phyloP scores from a whole-genome alignment of 2,329 filamentous ascomycete species.

The Colletotrichum plurivorum region DNA sequence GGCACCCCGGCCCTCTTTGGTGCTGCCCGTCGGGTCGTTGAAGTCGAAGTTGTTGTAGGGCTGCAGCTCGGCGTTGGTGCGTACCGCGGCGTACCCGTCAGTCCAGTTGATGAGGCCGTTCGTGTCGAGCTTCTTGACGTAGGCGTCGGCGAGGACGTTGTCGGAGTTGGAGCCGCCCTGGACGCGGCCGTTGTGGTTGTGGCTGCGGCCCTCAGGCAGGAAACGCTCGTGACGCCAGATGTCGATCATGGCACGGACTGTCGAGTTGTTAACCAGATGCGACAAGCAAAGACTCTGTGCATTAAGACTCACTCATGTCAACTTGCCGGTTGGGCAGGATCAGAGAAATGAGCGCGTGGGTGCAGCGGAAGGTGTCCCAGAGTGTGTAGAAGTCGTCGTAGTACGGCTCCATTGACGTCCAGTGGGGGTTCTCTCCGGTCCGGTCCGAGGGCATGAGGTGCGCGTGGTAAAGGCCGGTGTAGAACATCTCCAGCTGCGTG shows the following conservation, averaged over 20 bases:
- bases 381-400: conserved; percentile 73
- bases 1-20: conserved; percentile 70
- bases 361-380: conserved; percentile 70
- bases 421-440: conserved; percentile 71
- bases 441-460: conserved; percentile 73
- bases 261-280: too few species aligned
- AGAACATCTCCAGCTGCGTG: conserved; percentile 66
- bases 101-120: conserved; percentile 68
- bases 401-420: conserved; percentile 68
- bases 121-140: conserved; percentile 59
- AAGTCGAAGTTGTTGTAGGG: conserved; percentile 65
- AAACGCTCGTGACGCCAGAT: conserved; percentile 69
- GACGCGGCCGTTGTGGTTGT: conserved; percentile 69
- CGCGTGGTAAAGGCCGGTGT: conserved; percentile 72
- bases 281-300: neutral
- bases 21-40: conserved; percentile 65
- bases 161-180: conserved; percentile 73
- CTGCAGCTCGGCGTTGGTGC: conserved; percentile 68
- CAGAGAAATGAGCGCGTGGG: conserved; percentile 66
- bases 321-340: conserved; percentile 66
- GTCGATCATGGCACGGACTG: conserved; percentile 68
- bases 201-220: conserved; percentile 67
- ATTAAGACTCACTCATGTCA: conserved; percentile 55
- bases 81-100: conserved; percentile 66
- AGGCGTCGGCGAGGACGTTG: conserved; percentile 73